Evolutionary conservation across 78 protist species (phyloP), one percentile per base, ranked within the genome.

Genomic region (Emiliania huxleyi): DNA sequence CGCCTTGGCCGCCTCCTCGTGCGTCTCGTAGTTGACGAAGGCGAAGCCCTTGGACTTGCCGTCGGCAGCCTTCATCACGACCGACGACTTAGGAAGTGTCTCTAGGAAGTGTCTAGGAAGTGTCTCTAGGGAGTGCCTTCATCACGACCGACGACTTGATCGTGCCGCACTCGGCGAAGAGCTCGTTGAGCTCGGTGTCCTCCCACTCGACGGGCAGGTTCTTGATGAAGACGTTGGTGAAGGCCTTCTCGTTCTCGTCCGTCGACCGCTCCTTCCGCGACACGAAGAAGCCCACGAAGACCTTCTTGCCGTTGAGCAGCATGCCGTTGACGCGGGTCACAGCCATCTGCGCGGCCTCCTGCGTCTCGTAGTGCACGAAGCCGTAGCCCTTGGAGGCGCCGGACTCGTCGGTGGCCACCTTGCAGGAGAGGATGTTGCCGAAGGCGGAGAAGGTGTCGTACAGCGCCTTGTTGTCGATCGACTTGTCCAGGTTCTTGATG

Each of bases 141-240:
- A 90, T 92, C 4, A 98, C 87, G 71, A 93, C 25, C 75, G 85
- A 35, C 43, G 95, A 90, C 69, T 96, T 96, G 91, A 98, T 94
- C 77, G 46, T 56, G 48, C 99, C 99, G 85, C 81, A 95, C 94
- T 73, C 21, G 19, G 5, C 56, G 69, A 98, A 96, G 43, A 73
- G 11, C 42, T 87, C 96, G 52, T n/a, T 56, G 37, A 99, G 91
- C 75, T 96, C 87, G 22, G 69, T 91, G 43, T 46, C 42, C 4
- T 62, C 42, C 69, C 6, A 93, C 73, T 91, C 97, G 52, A 92
- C 75, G 37, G 52, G 49, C 56, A 98, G 92, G 93, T 97, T 92
- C 97, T 99, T 99, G 92, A 97, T 94, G 94, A 90, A 99, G 89
- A 97, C 95, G 94, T 98, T 98, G 97, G 98, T 98, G 97, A 94